A percentile compares a stretch with the other conserved stretches of the same genome.
phyloP scores from a whole-genome alignment of 73 alveolate genomes.

The Diophrys appendiculata region DNA sequence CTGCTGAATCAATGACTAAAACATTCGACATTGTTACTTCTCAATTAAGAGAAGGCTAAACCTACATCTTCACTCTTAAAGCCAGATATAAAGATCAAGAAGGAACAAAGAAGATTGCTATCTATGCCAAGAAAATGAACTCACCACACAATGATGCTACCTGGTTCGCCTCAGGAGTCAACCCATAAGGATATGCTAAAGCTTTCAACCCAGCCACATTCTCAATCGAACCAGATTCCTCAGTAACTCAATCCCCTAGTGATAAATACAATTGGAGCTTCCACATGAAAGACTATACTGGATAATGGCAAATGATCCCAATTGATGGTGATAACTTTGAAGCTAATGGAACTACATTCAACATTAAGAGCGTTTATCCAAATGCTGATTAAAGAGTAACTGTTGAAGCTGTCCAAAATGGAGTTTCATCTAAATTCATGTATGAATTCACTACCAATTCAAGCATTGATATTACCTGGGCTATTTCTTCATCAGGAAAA shows the following conservation, averaged over 20 bases:
- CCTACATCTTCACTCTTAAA: not conserved
- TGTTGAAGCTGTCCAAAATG: not conserved
- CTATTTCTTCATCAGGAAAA: too few relatives aligned
- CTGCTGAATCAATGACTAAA: not conserved
- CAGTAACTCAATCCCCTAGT: not conserved
- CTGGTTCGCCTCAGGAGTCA: not conserved
- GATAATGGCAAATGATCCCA: not conserved
- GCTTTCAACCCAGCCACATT: not conserved
- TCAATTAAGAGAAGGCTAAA: not conserved
- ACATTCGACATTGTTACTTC: not conserved
- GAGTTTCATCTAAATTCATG: not conserved
- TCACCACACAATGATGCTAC: not conserved
- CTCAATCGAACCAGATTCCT: not conserved
- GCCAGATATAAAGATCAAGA: not conserved
- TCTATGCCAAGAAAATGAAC: not conserved
- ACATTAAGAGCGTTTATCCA: not conserved
- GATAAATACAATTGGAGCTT: not conserved
- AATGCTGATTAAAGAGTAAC: not conserved
- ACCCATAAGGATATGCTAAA: not conserved
- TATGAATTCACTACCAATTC: not conserved
- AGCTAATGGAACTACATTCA: not conserved
- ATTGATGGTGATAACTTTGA: not conserved
- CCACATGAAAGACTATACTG: not conserved
- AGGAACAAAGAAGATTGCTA: not conserved
- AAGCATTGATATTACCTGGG: not conserved